Evolutionary conservation across 441 rosid genomes (phyloP), one percentile per base, ranked within the genome.

Genomic region (Corymbia calophylla): DNA sequence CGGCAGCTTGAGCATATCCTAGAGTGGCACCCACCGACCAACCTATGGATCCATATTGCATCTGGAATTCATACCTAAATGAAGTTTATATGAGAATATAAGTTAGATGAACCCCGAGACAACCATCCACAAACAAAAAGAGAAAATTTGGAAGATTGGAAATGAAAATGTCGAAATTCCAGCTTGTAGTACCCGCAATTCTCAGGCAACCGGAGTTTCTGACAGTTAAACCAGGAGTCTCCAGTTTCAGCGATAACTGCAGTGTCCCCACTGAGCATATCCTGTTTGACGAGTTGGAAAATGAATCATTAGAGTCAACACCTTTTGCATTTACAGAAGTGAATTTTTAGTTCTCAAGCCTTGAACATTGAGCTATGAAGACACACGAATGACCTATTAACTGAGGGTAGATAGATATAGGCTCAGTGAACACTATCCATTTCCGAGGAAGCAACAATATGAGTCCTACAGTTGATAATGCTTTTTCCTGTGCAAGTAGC

Each of bases 151-250:
- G 18, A 44, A 80, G 31, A 80, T 48, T 47, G 53, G 19, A 80
- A 80, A 80, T 23, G 53, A 44, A 47, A 80, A 80, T 47, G 27
- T 47, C 25, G 53, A 80, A 25, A 80, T 80, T 25, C 0, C 19
- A 27, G 53, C 53, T 80, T 44, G 85, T 1, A 23, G 85, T 73
- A 89, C 91, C 91, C 88, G 66, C 91, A 89, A 55, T 77, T 87
- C 87, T 54, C 91, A 23, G 91, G 91, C 53, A 89, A 54, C 35
- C 88, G 73, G 80, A 89, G 91, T 35, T 89, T 89, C 91, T 89
- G 91, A 77, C 91, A 89, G 88, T 89, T 89, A 62, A 89, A 89
- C 91, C 91, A 89, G 25, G 91, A 89, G 58, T 89, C 91, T 10
- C 91, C 91, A 27, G 91, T 89, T 77, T 89, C 91, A 5, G 91